phyloP scores from a whole-genome alignment of 345 rosid species.

The Eucalyptus brandiana region DNA sequence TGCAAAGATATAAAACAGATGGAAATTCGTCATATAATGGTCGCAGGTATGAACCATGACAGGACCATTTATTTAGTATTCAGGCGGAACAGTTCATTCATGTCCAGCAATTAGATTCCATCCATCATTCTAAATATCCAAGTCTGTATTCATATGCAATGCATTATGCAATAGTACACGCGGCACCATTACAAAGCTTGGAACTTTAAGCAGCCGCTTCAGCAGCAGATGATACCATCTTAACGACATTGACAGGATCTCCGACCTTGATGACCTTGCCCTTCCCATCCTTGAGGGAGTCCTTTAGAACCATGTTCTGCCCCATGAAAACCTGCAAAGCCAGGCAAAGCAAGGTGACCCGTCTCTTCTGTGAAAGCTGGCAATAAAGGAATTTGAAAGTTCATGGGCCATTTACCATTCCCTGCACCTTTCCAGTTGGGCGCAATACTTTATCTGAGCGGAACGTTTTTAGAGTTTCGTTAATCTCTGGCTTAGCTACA shows the following conservation, averaged over 20 bases:
- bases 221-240: constrained; percentile 45
- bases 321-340: constrained; percentile 72
- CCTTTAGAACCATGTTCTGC: constrained; percentile 70
- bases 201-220: constrained; percentile 57
- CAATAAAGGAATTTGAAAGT: background rate
- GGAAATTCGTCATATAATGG: background rate
- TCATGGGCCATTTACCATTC: constrained; percentile 33
- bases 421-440: constrained; percentile 51
- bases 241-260: constrained; percentile 47
- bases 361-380: background rate
- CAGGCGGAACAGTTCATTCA: background rate
- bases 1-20: background rate
- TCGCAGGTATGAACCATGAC: background rate
- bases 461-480: constrained; percentile 39
- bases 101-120: background rate
- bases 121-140: background rate
- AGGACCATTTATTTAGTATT: background rate
- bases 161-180: background rate
- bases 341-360: background rate
- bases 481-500: constrained; percentile 50
- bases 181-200: background rate
- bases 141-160: background rate
- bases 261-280: constrained; percentile 48
- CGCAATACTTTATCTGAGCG: constrained; percentile 62
- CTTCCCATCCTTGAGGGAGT: constrained; percentile 5